Conservation (phyloP, 495 filamentous ascomycete species). For the Penicillium riverlandense region DNA sequence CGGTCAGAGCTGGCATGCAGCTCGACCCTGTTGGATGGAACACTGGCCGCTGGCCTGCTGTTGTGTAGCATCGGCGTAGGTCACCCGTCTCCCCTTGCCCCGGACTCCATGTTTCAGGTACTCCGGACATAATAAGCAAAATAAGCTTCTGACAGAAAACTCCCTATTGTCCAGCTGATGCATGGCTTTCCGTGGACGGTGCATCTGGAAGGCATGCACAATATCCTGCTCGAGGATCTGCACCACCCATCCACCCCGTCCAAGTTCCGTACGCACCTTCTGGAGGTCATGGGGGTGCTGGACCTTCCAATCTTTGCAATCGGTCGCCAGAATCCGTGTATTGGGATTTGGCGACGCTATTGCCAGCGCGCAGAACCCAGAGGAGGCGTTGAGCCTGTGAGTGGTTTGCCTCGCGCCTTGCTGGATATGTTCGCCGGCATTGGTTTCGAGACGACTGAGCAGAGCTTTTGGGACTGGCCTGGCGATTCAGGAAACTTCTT, state of each 20-base stretch:
- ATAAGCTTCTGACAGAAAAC: not conserved
- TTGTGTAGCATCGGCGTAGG: slow-evolving; percentile 31
- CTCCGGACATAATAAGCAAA: no score
- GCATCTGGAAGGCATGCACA: slow-evolving; percentile 33
- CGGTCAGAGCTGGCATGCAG: slow-evolving; percentile 22
- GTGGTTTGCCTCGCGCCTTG: slow-evolving; percentile 23
- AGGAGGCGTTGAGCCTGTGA: slow-evolving; percentile 22
- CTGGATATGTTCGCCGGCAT: slow-evolving; percentile 27
- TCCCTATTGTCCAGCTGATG: slow-evolving; percentile 14
- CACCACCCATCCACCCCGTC: not conserved
- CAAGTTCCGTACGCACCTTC: slow-evolving; percentile 20
- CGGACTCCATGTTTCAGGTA: not conserved
- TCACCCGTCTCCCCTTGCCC: not conserved
- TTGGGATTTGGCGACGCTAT: slow-evolving; percentile 27
- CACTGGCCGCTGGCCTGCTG: slow-evolving; percentile 26
- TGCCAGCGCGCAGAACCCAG: slow-evolving; percentile 12
- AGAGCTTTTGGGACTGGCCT: slow-evolving; percentile 30
- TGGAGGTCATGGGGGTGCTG: slow-evolving; percentile 35
- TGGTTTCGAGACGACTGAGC: slow-evolving; percentile 17
- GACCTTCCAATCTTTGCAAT: slow-evolving; percentile 24
- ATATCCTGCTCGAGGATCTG: slow-evolving; percentile 13
- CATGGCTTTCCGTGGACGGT: slow-evolving; percentile 31
- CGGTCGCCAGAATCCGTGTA: slow-evolving; percentile 18
- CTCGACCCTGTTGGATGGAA: slow-evolving; percentile 22
- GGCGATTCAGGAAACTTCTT: slow-evolving; percentile 20